Base-by-base conservation (phyloP, 106 monocot species). In the Dioscorea zingiberensis region DNA sequence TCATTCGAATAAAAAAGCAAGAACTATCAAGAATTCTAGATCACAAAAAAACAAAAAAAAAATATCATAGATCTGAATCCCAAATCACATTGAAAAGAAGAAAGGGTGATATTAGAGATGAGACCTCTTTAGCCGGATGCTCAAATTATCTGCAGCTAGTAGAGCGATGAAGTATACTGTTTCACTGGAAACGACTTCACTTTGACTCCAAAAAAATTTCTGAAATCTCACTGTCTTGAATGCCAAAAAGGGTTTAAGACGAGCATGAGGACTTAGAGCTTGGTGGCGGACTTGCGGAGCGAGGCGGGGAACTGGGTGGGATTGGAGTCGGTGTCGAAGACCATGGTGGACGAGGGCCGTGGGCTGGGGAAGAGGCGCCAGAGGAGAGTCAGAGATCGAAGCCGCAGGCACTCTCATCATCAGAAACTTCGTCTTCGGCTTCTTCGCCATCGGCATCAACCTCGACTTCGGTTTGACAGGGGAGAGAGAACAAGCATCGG, bases 231-330 rank as follows among this genome's bases (percentile, higher is more conserved):
- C n/a, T n/a, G n/a, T n/a, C n/a, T n/a, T n/a, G n/a, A n/a, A n/a
- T n/a, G n/a, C n/a, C n/a, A n/a, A n/a, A n/a, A 67, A 1, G n/a
- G 59, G 7, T 47, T 66, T 84, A 83, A 58, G 3, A 75, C 65
- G 8, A 85, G 62, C 71, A 80, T 47, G 70, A 93, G n/a, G n/a
- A 93, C 80, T 4, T 85, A 78, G 66, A 93, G 46, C 76, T 75
- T 84, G 27, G 87, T 88, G 51, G 85, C 85, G 26, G 89, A 83
- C 25, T 82, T 88, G 55, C 83, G 75, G 27, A 88, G 71, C 11
- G 87, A 74, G 23, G 64, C 81, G 32, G 78, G 58, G 25, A 74
- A 28, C 51, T 77, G n/a, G n/a, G n/a, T n/a, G n/a, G n/a, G n/a
- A n/a, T 77, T 69, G 29, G 21, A 3, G 21, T n/a, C 16, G 18